These are phyloP conservation scores for Talaromyces sp. DNA, from an alignment of 2,329 filamentous ascomycete species.

Conservation along the genomic window DNA sequence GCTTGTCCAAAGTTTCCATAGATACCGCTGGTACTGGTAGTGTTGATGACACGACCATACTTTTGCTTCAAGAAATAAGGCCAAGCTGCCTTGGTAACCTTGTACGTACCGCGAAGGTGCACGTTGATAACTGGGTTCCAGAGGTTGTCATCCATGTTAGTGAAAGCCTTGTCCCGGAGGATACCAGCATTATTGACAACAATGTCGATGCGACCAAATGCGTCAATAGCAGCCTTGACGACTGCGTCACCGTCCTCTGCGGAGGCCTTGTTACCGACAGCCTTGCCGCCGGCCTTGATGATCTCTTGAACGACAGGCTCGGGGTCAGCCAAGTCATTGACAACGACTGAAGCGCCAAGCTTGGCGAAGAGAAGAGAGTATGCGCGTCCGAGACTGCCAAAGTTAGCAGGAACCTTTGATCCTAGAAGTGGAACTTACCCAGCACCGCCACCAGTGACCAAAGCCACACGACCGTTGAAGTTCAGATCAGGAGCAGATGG, in stretches of 20 bases:
- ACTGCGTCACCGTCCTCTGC: conserved; percentile 89
- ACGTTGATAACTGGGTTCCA: conserved; percentile 93
- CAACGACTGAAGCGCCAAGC: conserved; percentile 77
- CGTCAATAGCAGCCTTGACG: conserved; percentile 89
- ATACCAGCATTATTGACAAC: conserved; percentile 98
- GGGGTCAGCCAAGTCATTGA: conserved; percentile 93
- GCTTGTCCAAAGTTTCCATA: conserved; percentile 99
- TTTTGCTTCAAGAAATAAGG: conserved; percentile 98
- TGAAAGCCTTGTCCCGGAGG: conserved; percentile 94
- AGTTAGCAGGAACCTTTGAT: background rate
- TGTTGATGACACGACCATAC: conserved; percentile 96
- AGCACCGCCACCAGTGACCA: conserved; percentile 83
- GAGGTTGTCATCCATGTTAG: conserved; percentile 91
- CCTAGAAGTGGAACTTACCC: conserved; percentile 46
- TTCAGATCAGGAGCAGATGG: conserved; percentile 69
- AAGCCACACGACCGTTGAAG: conserved; percentile 78
- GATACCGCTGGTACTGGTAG: conserved; percentile 92
- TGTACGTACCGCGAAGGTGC: conserved; percentile 91
- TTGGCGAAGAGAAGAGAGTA: conserved; percentile 87
- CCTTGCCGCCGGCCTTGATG: conserved; percentile 80
- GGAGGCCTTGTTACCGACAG: conserved; percentile 87
- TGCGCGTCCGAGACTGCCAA: conserved; percentile 74
- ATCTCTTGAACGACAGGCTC: conserved; percentile 91
- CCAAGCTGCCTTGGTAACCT: conserved; percentile 95
- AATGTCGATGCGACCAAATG: conserved; percentile 90